Evolutionary conservation across 345 rosid genomes (phyloP).

Genomic region (Eucalyptus shirleyi): DNA sequence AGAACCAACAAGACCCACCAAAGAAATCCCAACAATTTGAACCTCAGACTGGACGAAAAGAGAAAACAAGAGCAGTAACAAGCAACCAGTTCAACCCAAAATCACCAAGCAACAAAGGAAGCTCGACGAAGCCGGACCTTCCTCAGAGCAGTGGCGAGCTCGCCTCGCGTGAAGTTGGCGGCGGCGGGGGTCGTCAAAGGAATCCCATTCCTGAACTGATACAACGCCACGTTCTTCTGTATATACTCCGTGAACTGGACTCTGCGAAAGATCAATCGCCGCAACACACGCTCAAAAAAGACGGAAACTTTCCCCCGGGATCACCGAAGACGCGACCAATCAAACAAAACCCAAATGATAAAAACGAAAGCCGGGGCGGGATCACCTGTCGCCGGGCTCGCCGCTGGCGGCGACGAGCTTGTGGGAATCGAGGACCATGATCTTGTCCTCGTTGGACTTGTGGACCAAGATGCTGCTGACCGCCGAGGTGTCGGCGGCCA

Average conservation of each 20-base stretch:
- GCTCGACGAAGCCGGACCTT: conserved; percentile 35
- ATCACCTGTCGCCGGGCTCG: conserved; percentile 88
- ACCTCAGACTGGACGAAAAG: background rate
- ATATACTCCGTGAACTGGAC: conserved; percentile 96
- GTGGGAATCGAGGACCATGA: conserved; percentile 93
- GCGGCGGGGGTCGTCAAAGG: conserved; percentile 90
- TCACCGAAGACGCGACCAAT: background rate
- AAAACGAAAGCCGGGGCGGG: background rate
- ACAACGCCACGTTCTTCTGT: conserved; percentile 90
- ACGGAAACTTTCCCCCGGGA: background rate
- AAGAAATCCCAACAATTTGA: background rate
- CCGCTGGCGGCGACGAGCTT: conserved; percentile 97
- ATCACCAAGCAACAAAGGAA: background rate
- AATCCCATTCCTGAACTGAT: conserved; percentile 88
- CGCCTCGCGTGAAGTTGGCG: conserved; percentile 87
- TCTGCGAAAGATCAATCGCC: conserved; percentile 8
- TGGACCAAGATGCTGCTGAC: conserved; percentile 87
- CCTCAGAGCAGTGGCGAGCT: conserved; percentile 91
- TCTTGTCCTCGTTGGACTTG: conserved; percentile 93
- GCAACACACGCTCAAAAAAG: background rate
- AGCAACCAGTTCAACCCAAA: background rate
- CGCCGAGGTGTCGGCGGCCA: conserved; percentile 88
- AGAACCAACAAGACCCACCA: background rate
- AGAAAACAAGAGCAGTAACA: background rate
- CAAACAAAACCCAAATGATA: background rate